Conservation (phyloP, 2,329 filamentous ascomycete species). For the Cladosporium sp. region DNA sequence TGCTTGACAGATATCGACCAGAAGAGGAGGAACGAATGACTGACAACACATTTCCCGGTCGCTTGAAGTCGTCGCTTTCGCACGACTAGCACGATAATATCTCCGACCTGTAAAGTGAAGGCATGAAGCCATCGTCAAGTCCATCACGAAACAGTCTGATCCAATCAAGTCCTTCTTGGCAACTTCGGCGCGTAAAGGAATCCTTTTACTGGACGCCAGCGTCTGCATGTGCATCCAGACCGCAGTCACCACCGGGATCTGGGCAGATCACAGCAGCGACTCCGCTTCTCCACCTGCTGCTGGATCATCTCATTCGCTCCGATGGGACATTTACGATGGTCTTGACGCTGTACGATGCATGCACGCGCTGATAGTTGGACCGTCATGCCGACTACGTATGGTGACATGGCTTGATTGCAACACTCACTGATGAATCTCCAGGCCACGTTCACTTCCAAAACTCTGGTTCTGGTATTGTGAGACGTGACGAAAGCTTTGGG, state of each 20-base stretch:
- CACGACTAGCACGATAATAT: no score
- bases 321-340: not conserved
- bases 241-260: constrained; percentile 2
- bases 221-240: constrained; percentile 9
- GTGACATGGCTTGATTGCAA: constrained; percentile 2
- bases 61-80: no score
- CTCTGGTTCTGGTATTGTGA: not conserved
- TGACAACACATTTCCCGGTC: no score
- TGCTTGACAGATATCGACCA: no score
- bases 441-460: not conserved
- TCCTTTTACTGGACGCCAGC: constrained; percentile 9
- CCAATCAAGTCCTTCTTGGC: constrained; percentile 7
- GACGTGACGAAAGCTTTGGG: not conserved
- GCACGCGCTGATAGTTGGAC: constrained; percentile 7
- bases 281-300: constrained; percentile 7
- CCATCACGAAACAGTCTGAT: not conserved
- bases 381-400: constrained; percentile 1
- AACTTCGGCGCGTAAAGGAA: constrained; percentile 1
- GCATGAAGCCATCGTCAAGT: not conserved
- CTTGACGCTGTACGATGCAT: not conserved
- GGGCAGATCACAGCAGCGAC: constrained; percentile 9
- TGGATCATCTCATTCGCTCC: constrained; percentile 1
- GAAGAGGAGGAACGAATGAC: no score
- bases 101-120: not conserved
- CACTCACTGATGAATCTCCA: not conserved